Evolutionary conservation across 352 stramenopile genomes (phyloP).

Genomic region (Globisporangium apiculatum): DNA sequence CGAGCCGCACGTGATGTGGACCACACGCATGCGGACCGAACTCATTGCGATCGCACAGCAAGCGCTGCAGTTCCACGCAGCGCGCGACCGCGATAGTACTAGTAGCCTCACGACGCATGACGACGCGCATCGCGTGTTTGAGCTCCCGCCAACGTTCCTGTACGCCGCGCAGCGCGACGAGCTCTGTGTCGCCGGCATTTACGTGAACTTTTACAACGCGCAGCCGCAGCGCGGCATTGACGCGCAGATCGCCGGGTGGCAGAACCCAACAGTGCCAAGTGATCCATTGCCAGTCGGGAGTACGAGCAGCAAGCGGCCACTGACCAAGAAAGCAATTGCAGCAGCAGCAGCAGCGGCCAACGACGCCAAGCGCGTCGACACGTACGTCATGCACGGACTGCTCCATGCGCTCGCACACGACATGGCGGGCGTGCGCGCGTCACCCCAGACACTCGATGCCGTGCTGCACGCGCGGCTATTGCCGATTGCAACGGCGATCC

Average conservation of each 20-base stretch:
- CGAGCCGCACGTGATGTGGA: conserved; percentile 85
- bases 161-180: conserved; percentile 80
- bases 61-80: conserved; percentile 68
- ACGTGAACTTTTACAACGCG: conserved; percentile 88
- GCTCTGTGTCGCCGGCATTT: conserved; percentile 79
- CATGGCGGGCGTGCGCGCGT: conserved; percentile 58
- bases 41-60: conserved; percentile 55
- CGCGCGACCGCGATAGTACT: conserved; percentile 40
- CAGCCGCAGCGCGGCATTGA: conserved; percentile 68
- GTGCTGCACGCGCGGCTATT: conserved; percentile 68
- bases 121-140: conserved; percentile 67
- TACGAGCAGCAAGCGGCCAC: not conserved
- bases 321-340: conserved; percentile 17
- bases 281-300: conserved; percentile 8
- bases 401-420: conserved; percentile 64
- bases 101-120: not conserved
- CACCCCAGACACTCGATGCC: conserved; percentile 58
- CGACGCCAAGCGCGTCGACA: conserved; percentile 46
- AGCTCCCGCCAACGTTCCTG: conserved; percentile 67
- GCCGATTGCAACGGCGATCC: conserved; percentile 70
- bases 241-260: conserved; percentile 66
- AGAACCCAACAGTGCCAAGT: conserved; percentile 22
- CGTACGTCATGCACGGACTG: conserved; percentile 71
- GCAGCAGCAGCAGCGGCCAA: conserved; percentile 17
- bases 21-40: conserved; percentile 73